These are phyloP conservation scores for Peronosclerospora sorghi DNA, from an alignment of 352 stramenopile genomes.

Conservation along the genomic window DNA sequence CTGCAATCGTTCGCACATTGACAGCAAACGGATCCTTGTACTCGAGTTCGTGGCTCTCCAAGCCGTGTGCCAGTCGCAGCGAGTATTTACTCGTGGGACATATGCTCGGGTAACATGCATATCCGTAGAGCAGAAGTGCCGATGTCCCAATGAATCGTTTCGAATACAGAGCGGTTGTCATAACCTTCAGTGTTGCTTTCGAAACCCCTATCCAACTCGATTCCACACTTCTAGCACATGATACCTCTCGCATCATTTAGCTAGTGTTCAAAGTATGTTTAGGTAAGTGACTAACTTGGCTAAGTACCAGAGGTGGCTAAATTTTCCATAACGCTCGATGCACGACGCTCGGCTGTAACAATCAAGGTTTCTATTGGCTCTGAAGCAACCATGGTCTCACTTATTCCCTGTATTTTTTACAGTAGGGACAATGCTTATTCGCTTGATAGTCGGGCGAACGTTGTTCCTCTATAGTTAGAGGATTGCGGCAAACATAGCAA, in stretches of 20 bases:
- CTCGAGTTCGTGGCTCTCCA: conserved; percentile 45
- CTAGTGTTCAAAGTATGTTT: no score
- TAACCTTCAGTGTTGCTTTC: conserved; percentile 15
- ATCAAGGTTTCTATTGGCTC: no score
- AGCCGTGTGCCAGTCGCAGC: conserved; percentile 41
- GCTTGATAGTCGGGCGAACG: conserved; percentile 27
- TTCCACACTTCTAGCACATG: background rate
- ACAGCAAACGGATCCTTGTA: conserved; percentile 45
- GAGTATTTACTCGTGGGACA: conserved; percentile 51
- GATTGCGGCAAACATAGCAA: conserved; percentile 51
- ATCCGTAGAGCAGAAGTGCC: conserved; percentile 19
- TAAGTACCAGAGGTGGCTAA: no score
- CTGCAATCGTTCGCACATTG: conserved; percentile 51
- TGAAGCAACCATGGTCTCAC: no score
- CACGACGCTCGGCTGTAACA: no score
- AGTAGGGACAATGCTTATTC: conserved; percentile 45
- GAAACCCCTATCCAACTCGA: conserved; percentile 24
- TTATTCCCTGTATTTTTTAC: conserved; percentile 13
- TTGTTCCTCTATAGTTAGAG: conserved; percentile 41
- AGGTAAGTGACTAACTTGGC: no score
- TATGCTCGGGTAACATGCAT: conserved; percentile 38
- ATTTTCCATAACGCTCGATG: no score
- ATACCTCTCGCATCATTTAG: no score
- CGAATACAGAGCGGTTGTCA: conserved; percentile 20
- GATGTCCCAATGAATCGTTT: conserved; percentile 23